Base-by-base conservation (phyloP, 768 basidiomycete species). In the Artomyces pyxidatus region DNA sequence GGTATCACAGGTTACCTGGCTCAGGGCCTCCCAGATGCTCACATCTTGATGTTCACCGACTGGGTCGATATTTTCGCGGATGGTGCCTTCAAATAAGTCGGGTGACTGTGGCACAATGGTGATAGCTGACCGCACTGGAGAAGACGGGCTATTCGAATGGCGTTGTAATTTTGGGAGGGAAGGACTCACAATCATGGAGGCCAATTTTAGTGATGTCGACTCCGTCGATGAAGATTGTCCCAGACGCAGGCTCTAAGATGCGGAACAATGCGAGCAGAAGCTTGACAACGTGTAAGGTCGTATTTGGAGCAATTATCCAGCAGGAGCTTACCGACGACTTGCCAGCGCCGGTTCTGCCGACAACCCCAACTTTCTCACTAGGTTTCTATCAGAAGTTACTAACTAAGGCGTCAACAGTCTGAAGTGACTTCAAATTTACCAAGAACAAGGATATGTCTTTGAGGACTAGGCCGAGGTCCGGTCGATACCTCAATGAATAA, bases 21-120 rank as follows among this genome's bases (percentile, higher is more conserved):
- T 77, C 27, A 97, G 72, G 9, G 94, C 89, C 12, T 68, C 68
- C 95, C 95, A 98, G 22, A 98, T 88, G 51, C 89, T 85, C 1
- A 67, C 75, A 64, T 98, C 94, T 16, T 74, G 70, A 52, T 88
- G 68, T 49, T 74, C 70, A 1, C 85, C 84, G 16, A 86, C 75
- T 8, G 93, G 94, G 63, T 96, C 94, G 48, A 96, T 85, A 59
- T 96, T 96, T 56, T 91, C 82, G 47, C 90, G 77, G 12, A 91
- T 65, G 0, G 82, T 82, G 3, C 85, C 85, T 59, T 83, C 81
- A 53, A 83, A 84, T 21, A 85, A 50, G 40, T 58, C 52, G 37
- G 51, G 57, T 21, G 57, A 55, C 29, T 59, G 48, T 10, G 51
- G 55, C 29, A 60, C 53, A 60, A 94, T 94, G 2, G 87, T 85